Evolutionary conservation across 495 filamentous ascomycete species (phyloP), one percentile per base, ranked within the genome.

Genomic region (Daldinia childiae): DNA sequence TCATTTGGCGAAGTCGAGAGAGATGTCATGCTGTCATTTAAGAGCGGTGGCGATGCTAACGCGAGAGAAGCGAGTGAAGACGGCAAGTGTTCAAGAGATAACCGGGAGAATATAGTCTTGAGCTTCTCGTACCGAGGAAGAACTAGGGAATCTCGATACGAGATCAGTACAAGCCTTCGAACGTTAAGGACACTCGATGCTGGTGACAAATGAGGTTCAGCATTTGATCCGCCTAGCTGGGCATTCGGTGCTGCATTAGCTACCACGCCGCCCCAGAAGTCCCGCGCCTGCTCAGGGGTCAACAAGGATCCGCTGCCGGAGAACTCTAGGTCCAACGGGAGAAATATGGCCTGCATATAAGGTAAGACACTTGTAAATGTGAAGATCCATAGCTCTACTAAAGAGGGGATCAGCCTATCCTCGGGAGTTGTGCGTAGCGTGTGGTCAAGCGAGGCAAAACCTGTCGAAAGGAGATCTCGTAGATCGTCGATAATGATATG

Each of bases 291-390:
- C 1, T 89, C 87, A 0, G 86, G 66, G 3, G 86, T 87, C 88
- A 99, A 90, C 64, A 97, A 78, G 0, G 89, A 82, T 5, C 95
- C 95, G 43, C 84, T 85, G 32, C 95, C 95, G 62, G 92, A 91
- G 79, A 99, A 97, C 75, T 99, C 96, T 14, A 95, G 88, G 73
- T 99, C 95, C 12, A 99, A 82, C 0, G 95, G 96, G 2, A 99
- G 84, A 77, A 99, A 97, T 4, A 97, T 94, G 0, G 94, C 95
- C 82, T 99, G 96, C 64, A 98, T 90, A 76, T 97, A 99, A 0
- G 96, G 96, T 12, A 98, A 80, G 52, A 98, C 91, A 19, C 85
- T 92, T 7, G 92, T 92, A 73, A 97, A 98, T 1, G 96, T 92
- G 48, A 94, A 86, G 41, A 95, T 87, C 96, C 96, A 99, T 73